Evolutionary conservation across 1,139 yeast species (phyloP), one percentile per base, ranked within the genome.

Genomic region (Spathaspora sp.): DNA sequence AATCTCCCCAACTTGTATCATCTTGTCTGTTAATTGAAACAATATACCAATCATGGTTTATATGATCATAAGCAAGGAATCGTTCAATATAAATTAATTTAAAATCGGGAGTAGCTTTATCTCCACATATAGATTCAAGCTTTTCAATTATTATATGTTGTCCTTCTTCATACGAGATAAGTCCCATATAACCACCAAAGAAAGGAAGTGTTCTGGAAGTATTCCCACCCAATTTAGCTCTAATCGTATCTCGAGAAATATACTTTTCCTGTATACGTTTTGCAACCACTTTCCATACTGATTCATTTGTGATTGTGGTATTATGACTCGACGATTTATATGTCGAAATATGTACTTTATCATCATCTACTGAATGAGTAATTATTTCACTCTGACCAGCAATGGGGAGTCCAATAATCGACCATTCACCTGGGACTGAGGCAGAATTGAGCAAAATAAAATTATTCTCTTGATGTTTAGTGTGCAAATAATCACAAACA

Each of bases 151-250:
- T 47, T 15, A 82, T 56, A 53, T 73, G 73, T 33, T 76, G 77
- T 0, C 93, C 91, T 65, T 86, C 90, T 61, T 93, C 99, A 60
- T 93, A 93, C 0, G 96, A 86, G 10, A 93, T 64, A 41, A 87
- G 72, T 1, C 99, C 99, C 51, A 90, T 70, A 31, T 86, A 74
- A 0, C 99, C 99, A 18, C 99, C 99, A 49, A 83, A 71, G 59
- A 95, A 95, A 1, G 96, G 96, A 38, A 86, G 67, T 0, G 64
- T 52, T 62, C 75, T 51, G 6, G 40, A 41, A 38, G 53, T 57
- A 15, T 51, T 42, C 7, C 49, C 39, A 1, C 44, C 41, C 4
- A 57, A 44, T 24, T 52, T 52, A n/a, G 46, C 39, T 8, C 54
- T 46, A 15, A 68, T 58, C 2, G 41, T 38, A 8, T 52, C 51